Evolutionary conservation across 1,284 basidiomycete species (phyloP).

Genomic region (Trichosporon sp.): DNA sequence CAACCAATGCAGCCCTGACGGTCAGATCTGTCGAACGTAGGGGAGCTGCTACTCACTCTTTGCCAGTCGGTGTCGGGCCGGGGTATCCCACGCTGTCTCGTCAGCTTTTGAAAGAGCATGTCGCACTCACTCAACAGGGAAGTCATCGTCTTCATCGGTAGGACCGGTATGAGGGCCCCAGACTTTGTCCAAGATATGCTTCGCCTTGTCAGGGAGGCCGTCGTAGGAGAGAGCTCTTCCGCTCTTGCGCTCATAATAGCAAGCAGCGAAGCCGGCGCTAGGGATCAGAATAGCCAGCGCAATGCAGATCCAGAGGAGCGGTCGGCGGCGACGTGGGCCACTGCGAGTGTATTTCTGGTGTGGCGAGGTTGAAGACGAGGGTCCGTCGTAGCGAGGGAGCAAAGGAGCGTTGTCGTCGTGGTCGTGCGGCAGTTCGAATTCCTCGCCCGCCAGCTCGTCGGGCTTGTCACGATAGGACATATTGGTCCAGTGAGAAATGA

Average conservation of each 20-base stretch:
- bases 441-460: constrained; percentile 21
- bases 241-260: constrained; percentile 24
- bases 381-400: constrained; percentile 30
- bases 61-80: constrained; percentile 76
- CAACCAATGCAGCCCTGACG: constrained; percentile 59
- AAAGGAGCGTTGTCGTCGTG: constrained; percentile 31
- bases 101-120: constrained; percentile 5
- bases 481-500: not conserved
- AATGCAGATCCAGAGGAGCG: constrained; percentile 27
- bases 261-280: constrained; percentile 21
- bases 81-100: constrained; percentile 63
- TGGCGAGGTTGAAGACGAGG: not conserved
- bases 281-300: constrained; percentile 27
- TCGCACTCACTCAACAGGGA: constrained; percentile 42
- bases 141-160: constrained; percentile 26
- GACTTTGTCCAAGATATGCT: constrained; percentile 32
- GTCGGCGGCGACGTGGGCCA: constrained; percentile 3
- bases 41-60: constrained; percentile 53
- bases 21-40: constrained; percentile 14
- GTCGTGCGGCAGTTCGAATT: constrained; percentile 30
- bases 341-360: not conserved
- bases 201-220: constrained; percentile 29
- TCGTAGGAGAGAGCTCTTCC: constrained; percentile 24
- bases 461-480: constrained; percentile 17
- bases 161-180: constrained; percentile 11